phyloP scores from a whole-genome alignment of 176 grass and related monocot genomes.

The Cymbopogon citratus region DNA sequence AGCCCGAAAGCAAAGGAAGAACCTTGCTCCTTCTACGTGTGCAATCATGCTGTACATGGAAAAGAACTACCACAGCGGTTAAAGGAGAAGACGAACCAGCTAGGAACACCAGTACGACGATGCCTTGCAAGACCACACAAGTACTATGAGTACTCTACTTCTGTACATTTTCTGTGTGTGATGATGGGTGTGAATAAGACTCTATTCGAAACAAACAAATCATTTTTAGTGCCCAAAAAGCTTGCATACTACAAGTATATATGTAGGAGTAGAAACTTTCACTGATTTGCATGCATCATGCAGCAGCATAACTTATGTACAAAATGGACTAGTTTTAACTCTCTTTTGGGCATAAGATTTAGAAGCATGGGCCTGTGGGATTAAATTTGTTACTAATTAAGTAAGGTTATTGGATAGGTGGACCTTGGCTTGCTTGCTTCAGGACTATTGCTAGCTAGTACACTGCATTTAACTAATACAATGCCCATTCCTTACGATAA shows the following conservation, averaged over 20 bases:
- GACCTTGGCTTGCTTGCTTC: background rate
- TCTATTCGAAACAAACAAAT: background rate
- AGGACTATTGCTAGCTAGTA: background rate
- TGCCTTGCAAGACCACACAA: background rate
- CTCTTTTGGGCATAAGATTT: background rate
- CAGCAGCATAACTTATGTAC: background rate
- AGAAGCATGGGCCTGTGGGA: background rate
- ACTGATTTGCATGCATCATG: constrained; percentile 9
- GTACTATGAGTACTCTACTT: background rate
- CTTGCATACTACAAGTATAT: background rate
- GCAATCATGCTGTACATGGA: constrained; percentile 23
- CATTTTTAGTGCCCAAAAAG: background rate
- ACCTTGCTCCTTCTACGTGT: constrained; percentile 1
- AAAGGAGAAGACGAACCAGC: background rate
- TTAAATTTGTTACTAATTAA: background rate
- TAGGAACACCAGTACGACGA: background rate
- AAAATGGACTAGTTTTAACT: background rate
- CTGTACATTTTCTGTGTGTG: background rate
- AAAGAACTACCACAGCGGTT: background rate
- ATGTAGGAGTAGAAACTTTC: background rate
- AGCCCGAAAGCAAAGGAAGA: constrained; percentile 7
- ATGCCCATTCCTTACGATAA: constrained; percentile 18
- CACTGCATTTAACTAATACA: background rate
- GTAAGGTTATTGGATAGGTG: background rate
- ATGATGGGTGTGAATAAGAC: background rate